Evolutionary conservation across 2,329 filamentous ascomycete species (phyloP).

Genomic region (Hypoxylon sp.): DNA sequence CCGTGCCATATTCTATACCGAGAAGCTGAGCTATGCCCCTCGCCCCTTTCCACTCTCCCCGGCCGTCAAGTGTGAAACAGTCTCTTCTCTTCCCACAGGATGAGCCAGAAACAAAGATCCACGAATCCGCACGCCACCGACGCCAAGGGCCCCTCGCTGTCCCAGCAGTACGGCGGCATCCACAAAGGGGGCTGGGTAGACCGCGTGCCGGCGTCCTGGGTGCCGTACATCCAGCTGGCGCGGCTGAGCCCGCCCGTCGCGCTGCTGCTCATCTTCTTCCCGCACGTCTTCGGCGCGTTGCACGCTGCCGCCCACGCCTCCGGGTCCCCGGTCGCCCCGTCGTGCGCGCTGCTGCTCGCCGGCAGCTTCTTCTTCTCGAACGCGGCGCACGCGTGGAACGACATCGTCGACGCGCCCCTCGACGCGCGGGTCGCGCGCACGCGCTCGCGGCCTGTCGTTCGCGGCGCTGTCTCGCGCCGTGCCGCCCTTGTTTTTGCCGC

Average conservation of each 20-base stretch:
- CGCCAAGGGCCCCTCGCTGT: too few relatives aligned
- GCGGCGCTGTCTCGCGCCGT: constrained; percentile 43
- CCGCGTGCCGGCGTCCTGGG: constrained; percentile 43
- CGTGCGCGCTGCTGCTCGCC: constrained; percentile 32
- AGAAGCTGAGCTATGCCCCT: too few relatives aligned
- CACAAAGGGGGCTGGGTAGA: constrained; percentile 44
- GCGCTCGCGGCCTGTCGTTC: constrained; percentile 45
- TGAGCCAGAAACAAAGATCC: too few relatives aligned
- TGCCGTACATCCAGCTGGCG: constrained; percentile 46
- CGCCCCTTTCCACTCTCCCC: too few relatives aligned
- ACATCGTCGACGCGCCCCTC: constrained; percentile 47
- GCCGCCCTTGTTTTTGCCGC: constrained; percentile 45
- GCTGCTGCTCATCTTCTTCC: constrained; percentile 46
- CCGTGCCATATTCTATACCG: too few relatives aligned
- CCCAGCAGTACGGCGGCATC: constrained; percentile 45
- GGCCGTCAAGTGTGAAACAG: too few relatives aligned
- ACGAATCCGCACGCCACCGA: too few relatives aligned
- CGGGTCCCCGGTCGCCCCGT: constrained; percentile 25
- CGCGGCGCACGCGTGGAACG: constrained; percentile 48
- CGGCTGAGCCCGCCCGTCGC: constrained; percentile 45
- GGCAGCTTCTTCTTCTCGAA: constrained; percentile 47
- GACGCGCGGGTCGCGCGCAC: constrained; percentile 45
- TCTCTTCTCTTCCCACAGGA: too few relatives aligned
- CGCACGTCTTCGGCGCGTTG: constrained; percentile 45
- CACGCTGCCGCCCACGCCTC: constrained; percentile 39